These are phyloP conservation scores for Metschnikowia kofuensis DNA, from an alignment of 805 yeast species.

Conservation along the genomic window DNA sequence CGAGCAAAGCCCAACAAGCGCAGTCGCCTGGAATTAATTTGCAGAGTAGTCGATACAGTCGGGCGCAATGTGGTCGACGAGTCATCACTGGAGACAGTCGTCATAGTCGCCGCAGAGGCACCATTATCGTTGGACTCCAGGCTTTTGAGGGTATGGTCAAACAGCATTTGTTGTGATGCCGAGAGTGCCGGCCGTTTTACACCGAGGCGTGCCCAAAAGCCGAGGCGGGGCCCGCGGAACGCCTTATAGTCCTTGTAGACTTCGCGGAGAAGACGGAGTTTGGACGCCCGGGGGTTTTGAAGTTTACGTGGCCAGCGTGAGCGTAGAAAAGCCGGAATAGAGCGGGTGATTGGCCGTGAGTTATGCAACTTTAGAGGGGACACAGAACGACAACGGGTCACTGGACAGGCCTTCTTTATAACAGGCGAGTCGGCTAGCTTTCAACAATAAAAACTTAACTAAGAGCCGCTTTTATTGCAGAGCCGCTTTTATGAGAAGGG, in stretches of 20 bases:
- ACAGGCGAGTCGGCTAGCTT: not conserved
- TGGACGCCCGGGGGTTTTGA: slow-evolving; percentile 17
- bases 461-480: too few species aligned
- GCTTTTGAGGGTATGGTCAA: not conserved
- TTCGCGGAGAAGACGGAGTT: slow-evolving; percentile 26
- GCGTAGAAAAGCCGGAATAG: slow-evolving; percentile 12
- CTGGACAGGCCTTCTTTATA: not conserved
- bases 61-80: slow-evolving; percentile 6
- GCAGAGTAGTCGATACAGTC: slow-evolving; percentile 6
- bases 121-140: not conserved
- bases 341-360: slow-evolving; percentile 12
- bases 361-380: slow-evolving; percentile 10
- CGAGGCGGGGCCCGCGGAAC: slow-evolving; percentile 18
- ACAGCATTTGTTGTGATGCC: not conserved
- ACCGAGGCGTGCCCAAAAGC: slow-evolving; percentile 16
- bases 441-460: too few species aligned
- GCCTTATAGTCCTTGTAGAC: slow-evolving; percentile 34
- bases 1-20: slow-evolving; percentile 49
- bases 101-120: not conserved
- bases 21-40: slow-evolving; percentile 36
- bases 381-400: slow-evolving; percentile 5
- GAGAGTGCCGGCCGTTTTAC: slow-evolving; percentile 17
- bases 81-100: not conserved
- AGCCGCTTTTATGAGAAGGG: too few species aligned
- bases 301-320: slow-evolving; percentile 15